Evolutionary conservation across 129 eudicot species (phyloP).

Genomic region (Saussurea involucrata): DNA sequence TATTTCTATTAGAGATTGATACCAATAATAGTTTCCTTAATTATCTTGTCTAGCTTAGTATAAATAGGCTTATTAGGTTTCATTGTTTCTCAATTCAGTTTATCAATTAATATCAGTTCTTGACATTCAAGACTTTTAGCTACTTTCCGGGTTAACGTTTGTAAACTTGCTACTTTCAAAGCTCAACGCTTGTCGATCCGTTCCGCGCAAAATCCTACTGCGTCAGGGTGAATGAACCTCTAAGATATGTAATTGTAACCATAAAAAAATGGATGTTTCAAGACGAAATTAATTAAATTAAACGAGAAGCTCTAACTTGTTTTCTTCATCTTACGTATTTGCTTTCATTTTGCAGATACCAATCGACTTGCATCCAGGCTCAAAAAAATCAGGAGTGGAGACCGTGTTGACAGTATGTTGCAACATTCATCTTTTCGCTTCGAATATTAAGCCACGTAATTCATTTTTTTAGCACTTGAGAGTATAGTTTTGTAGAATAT

Average conservation of each 20-base stretch:
- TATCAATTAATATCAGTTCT: too few relatives aligned
- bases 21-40: too few relatives aligned
- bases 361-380: conserved; percentile 78
- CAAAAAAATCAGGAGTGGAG: conserved; percentile 88
- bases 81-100: too few relatives aligned
- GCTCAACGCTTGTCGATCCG: too few relatives aligned
- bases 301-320: neutral
- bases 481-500: neutral
- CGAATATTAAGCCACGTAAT: neutral
- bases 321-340: neutral
- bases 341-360: conserved; percentile 67
- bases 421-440: conserved; percentile 9
- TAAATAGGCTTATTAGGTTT: too few relatives aligned
- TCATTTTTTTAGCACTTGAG: neutral
- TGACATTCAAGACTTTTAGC: too few relatives aligned
- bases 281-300: neutral
- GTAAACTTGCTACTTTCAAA: too few relatives aligned
- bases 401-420: conserved; percentile 87
- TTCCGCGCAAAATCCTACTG: too few relatives aligned
- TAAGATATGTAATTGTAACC: neutral
- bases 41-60: too few relatives aligned
- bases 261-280: neutral
- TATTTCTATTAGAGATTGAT: too few relatives aligned
- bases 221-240: neutral
- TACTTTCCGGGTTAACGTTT: too few relatives aligned